Conservation (phyloP, 2,329 filamentous ascomycete genomes). For the Scedosporium apiospermum region DNA sequence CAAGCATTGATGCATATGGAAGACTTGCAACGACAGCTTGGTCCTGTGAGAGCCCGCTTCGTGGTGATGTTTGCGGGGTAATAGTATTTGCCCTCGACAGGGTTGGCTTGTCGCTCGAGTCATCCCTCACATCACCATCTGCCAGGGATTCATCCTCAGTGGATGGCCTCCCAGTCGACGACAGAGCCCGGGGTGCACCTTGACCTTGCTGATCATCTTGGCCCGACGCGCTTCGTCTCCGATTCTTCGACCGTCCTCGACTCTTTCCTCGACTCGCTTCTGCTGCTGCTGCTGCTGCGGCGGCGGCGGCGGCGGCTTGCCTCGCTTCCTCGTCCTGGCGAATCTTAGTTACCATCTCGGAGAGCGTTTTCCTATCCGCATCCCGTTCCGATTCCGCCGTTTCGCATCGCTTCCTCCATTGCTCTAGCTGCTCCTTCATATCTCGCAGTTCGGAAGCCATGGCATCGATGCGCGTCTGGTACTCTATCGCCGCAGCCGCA, state of each 20-base stretch:
- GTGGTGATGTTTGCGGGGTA: conserved; percentile 26
- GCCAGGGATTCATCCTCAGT: conserved; percentile 5
- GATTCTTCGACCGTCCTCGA: conserved; percentile 2
- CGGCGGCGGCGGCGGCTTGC: conserved; percentile 28
- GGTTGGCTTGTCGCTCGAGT: conserved; percentile 28
- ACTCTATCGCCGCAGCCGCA: conserved; percentile 26
- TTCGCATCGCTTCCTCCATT: conserved; percentile 69
- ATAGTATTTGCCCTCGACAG: conserved; percentile 38
- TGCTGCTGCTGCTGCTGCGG: conserved; percentile 13
- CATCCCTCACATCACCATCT: conserved; percentile 15
- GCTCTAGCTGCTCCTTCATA: conserved; percentile 70
- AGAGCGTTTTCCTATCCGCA: conserved; percentile 61
- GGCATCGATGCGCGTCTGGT: conserved; percentile 64
- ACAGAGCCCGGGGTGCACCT: not conserved
- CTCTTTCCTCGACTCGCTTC: conserved; percentile 7
- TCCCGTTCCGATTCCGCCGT: conserved; percentile 70
- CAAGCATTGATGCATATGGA: conserved; percentile 74
- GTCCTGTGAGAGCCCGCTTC: not conserved
- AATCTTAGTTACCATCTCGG: conserved; percentile 81
- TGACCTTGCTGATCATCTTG: not conserved
- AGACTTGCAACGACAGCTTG: conserved; percentile 39
- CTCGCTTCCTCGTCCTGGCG: conserved; percentile 53
- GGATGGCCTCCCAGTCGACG: conserved; percentile 5
- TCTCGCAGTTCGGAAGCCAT: conserved; percentile 74
- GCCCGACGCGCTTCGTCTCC: not conserved